These are phyloP conservation scores for Aspergillus chevalieri DNA, from an alignment of 2,329 filamentous ascomycete genomes.

Conservation along the genomic window DNA sequence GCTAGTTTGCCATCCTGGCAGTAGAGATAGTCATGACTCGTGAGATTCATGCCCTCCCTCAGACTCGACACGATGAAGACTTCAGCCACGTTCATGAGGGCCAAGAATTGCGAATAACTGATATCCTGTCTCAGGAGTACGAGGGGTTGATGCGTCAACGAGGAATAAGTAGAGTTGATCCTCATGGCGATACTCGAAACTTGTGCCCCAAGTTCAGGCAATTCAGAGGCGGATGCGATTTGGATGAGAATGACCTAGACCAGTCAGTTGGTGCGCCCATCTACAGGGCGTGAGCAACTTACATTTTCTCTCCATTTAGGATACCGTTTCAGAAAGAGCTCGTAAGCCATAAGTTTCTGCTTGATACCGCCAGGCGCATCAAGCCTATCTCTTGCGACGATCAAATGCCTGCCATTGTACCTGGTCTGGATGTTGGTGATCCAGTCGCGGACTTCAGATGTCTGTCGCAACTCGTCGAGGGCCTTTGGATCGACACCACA, in stretches of 20 bases:
- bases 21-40: slow-evolving; percentile 84
- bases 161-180: slow-evolving; percentile 84
- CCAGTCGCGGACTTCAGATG: slow-evolving; percentile 69
- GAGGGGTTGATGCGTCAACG: slow-evolving; percentile 80
- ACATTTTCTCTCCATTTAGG: slow-evolving; percentile 75
- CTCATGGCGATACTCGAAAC: slow-evolving; percentile 89
- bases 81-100: slow-evolving; percentile 79
- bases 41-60: slow-evolving; percentile 94
- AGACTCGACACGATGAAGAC: slow-evolving; percentile 88
- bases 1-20: slow-evolving; percentile 75
- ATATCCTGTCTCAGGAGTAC: slow-evolving; percentile 93
- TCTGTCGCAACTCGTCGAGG: slow-evolving; percentile 61
- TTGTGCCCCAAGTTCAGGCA: slow-evolving; percentile 74
- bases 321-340: slow-evolving; percentile 86
- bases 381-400: slow-evolving; percentile 88
- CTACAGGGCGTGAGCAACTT: slow-evolving; percentile 8
- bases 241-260: slow-evolving; percentile 75
- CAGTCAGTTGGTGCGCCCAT: slow-evolving; percentile 3
- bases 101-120: slow-evolving; percentile 84
- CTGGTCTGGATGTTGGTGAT: slow-evolving; percentile 69
- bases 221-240: slow-evolving; percentile 79
- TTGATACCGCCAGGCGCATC: slow-evolving; percentile 86
- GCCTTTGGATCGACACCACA: slow-evolving; percentile 82
- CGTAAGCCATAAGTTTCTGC: slow-evolving; percentile 84
- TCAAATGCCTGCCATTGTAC: slow-evolving; percentile 79